phyloP scores from a whole-genome alignment of 768 basidiomycete genomes.

The Amanita inopinata region DNA sequence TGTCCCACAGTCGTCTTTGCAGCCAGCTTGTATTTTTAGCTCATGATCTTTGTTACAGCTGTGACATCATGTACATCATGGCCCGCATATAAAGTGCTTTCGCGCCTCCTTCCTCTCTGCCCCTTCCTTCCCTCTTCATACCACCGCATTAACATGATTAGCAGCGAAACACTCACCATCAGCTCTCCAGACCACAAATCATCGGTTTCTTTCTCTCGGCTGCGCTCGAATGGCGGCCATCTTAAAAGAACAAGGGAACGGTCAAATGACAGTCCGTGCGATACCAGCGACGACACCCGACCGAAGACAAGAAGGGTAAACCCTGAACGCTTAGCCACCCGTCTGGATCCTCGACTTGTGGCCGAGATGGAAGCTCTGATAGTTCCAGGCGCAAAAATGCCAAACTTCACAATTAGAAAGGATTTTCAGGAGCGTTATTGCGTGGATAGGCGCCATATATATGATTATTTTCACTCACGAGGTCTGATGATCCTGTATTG shows the following conservation, averaged over 20 bases:
- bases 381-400: constrained; percentile 67
- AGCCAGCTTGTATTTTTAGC: constrained; percentile 77
- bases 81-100: constrained; percentile 7
- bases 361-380: constrained; percentile 67
- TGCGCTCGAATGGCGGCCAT: constrained; percentile 2
- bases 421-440: constrained; percentile 62
- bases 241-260: constrained; percentile 4
- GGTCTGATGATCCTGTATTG: constrained; percentile 18
- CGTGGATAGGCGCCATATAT: constrained; percentile 66
- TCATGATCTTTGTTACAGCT: constrained; percentile 1
- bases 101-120: background rate
- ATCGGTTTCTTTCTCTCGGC: background rate
- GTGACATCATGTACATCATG: constrained; percentile 8
- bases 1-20: constrained; percentile 64
- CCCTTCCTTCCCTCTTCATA: constrained; percentile 2
- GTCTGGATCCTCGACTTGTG: constrained; percentile 57
- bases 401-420: constrained; percentile 58
- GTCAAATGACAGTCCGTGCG: constrained; percentile 15
- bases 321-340: constrained; percentile 57
- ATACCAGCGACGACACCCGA: constrained; percentile 25
- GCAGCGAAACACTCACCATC: constrained; percentile 7
- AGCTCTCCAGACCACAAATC: background rate
- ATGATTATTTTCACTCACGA: constrained; percentile 70
- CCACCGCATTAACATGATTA: constrained; percentile 4
- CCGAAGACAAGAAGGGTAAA: constrained; percentile 49